A percentile compares a stretch with the other conserved stretches of the same genome.
Conservation (phyloP, 352 stramenopile genomes). For the Nothophytophthora sp. region DNA sequence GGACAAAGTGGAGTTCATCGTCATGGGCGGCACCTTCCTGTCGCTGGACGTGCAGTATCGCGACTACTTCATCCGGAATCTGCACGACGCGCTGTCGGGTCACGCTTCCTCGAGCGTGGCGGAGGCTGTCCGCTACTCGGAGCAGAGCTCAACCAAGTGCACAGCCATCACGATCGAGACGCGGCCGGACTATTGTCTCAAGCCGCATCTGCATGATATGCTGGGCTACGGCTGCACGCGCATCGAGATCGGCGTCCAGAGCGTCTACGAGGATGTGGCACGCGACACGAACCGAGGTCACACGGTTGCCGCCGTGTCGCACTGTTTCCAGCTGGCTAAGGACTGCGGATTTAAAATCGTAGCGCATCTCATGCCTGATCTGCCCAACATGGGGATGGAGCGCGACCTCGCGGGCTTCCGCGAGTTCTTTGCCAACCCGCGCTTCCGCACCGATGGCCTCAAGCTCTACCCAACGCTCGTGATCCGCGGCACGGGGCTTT, state of each 20-base stretch:
- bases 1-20: conserved; percentile 98
- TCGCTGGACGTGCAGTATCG: conserved; percentile 94
- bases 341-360: conserved; percentile 99
- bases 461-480: conserved; percentile 98
- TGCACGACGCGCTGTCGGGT: conserved; percentile 96
- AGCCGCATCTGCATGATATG: conserved; percentile 97
- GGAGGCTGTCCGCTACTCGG: conserved; percentile 94
- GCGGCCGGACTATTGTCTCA: conserved; percentile 96
- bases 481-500: conserved; percentile 96
- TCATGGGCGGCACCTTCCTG: conserved; percentile 98
- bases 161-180: conserved; percentile 98
- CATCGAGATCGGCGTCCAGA: conserved; percentile 98
- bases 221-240: conserved; percentile 96
- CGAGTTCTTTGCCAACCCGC: conserved; percentile 97
- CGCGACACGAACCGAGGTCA: conserved; percentile 94
- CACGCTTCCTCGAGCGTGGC: conserved; percentile 90
- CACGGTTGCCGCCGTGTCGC: conserved; percentile 91
- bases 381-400: conserved; percentile 97
- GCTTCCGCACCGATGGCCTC: conserved; percentile 94
- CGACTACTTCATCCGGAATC: conserved; percentile 96
- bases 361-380: conserved; percentile 98
- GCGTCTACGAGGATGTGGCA: conserved; percentile 94
- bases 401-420: conserved; percentile 95
- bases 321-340: conserved; percentile 84
- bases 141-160: conserved; percentile 86